Evolutionary conservation across 2,329 filamentous ascomycete species (phyloP).

Genomic region (Aspergillus pseudoviridinutans): DNA sequence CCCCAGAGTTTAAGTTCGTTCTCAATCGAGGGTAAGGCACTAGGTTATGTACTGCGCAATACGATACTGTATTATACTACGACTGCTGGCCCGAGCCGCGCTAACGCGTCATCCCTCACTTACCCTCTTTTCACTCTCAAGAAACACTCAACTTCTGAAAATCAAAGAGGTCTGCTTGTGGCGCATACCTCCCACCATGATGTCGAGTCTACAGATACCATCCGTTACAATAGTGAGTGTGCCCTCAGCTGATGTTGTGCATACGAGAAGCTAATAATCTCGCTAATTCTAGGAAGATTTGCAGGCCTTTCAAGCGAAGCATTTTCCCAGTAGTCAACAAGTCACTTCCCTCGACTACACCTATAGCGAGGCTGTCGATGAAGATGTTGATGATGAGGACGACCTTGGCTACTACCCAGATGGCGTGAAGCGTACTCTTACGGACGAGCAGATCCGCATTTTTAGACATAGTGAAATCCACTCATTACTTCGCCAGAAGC

Average conservation of each 20-base stretch:
- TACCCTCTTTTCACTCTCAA: background rate
- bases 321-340: constrained; percentile 46
- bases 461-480: constrained; percentile 88
- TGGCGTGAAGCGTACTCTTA: constrained; percentile 82
- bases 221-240: constrained; percentile 32
- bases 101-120: background rate
- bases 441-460: constrained; percentile 84
- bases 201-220: constrained; percentile 25
- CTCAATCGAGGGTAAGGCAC: too few species aligned
- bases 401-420: constrained; percentile 80
- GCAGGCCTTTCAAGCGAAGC: constrained; percentile 53
- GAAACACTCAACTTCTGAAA: background rate
- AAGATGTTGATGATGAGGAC: constrained; percentile 44
- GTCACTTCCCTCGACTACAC: constrained; percentile 1
- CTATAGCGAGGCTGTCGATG: background rate
- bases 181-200: background rate
- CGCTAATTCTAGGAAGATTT: constrained; percentile 53
- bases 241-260: too few species aligned
- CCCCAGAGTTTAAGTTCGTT: too few species aligned
- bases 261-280: background rate
- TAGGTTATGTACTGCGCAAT: background rate
- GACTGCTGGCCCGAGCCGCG: background rate
- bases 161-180: background rate
- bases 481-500: constrained; percentile 55
- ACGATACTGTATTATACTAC: background rate